phyloP scores from a whole-genome alignment of 371 early-diverging fungal genomes.

The Rhizopus microsporus region DNA sequence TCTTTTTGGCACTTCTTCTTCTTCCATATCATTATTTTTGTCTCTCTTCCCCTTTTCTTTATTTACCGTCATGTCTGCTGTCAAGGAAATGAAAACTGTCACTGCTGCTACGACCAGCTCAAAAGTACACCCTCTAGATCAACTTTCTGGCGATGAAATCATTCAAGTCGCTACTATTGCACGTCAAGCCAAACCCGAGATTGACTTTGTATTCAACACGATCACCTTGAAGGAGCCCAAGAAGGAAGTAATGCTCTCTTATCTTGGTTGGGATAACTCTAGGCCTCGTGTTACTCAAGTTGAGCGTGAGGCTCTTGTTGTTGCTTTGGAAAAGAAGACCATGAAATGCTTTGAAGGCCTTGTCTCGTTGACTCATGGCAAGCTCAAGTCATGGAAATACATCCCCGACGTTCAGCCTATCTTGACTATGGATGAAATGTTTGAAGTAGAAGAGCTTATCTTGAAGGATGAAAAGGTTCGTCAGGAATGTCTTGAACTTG shows the following conservation, averaged over 20 bases:
- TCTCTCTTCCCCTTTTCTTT: conserved; percentile 7
- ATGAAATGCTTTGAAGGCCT: conserved; percentile 47
- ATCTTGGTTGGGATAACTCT: conserved; percentile 47
- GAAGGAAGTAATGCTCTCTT: conserved; percentile 47
- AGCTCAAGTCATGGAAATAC: conserved; percentile 36
- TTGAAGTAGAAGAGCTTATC: conserved; percentile 49
- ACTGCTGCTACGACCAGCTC: conserved; percentile 30
- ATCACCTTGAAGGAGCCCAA: conserved; percentile 53
- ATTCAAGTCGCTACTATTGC: conserved; percentile 35
- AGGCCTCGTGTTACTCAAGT: conserved; percentile 35
- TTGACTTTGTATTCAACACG: conserved; percentile 52
- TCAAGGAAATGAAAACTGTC: conserved; percentile 43
- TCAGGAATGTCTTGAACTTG: conserved; percentile 48
- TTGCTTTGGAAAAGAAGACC: conserved; percentile 39
- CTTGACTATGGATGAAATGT: conserved; percentile 55
- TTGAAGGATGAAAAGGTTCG: conserved; percentile 39
- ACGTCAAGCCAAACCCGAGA: conserved; percentile 32
- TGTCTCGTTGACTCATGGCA: conserved; percentile 33
- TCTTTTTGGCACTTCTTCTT: conserved; percentile 3
- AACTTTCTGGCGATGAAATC: conserved; percentile 47
- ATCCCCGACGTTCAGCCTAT: conserved; percentile 54
- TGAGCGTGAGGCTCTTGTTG: conserved; percentile 50
- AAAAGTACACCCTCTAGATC: conserved; percentile 47
- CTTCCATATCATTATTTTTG: conserved; percentile 6
- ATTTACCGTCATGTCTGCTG: conserved; percentile 28